A percentile compares a stretch with the other conserved stretches of the same genome.
Conservation (phyloP, 2,329 filamentous ascomycete species). For the Zymoseptoria pseudotritici region DNA sequence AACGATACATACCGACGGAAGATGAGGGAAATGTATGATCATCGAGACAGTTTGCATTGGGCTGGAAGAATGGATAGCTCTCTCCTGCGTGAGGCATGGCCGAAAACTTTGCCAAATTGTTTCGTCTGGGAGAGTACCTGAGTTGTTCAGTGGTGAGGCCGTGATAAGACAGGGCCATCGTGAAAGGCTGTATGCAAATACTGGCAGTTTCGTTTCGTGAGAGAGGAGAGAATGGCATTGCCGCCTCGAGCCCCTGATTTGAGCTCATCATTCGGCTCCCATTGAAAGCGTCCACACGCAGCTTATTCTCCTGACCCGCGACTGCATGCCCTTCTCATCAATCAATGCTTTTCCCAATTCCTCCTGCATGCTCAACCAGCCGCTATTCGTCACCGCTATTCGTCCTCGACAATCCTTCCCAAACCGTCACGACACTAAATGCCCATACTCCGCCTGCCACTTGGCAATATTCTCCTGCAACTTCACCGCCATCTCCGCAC, state of each 20-base stretch:
- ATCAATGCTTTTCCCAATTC: background rate
- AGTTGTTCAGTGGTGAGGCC: too few species aligned
- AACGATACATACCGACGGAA: background rate
- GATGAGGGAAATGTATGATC: background rate
- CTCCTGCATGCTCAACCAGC: background rate
- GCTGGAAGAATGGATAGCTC: background rate
- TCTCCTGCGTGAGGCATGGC: background rate
- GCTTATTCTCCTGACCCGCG: background rate
- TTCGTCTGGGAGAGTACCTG: background rate
- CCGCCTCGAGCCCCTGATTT: background rate
- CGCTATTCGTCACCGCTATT: too few species aligned
- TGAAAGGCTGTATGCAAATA: too few species aligned
- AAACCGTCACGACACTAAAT: background rate
- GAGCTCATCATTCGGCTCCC: background rate
- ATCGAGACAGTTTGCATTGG: background rate
- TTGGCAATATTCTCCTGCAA: background rate
- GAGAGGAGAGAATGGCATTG: background rate
- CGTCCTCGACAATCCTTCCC: too few species aligned
- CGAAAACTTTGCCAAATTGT: background rate
- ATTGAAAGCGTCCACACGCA: background rate
- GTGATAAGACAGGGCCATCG: too few species aligned
- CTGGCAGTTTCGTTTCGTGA: too few species aligned
- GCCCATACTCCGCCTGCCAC: slow-evolving; percentile 5
- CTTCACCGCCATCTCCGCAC: slow-evolving; percentile 1
- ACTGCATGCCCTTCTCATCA: background rate